A percentile compares a stretch with the other conserved stretches of the same genome.
These are phyloP conservation scores for Populus hybrid DNA, from an alignment of 441 rosid genomes.

Conservation along the genomic window DNA sequence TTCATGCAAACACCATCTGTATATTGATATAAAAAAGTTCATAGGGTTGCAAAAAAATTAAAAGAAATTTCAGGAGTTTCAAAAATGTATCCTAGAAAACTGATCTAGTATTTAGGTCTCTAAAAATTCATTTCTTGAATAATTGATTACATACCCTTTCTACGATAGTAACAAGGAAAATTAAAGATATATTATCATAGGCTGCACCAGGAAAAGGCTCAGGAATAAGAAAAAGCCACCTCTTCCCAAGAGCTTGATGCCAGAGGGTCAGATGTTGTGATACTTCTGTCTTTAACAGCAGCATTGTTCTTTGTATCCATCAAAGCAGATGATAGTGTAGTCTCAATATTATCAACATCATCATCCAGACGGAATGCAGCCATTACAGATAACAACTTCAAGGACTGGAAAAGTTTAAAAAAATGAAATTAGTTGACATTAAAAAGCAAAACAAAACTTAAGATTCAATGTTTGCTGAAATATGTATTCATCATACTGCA, in stretches of 20 bases:
- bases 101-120: not conserved
- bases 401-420: conserved; percentile 51
- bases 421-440: conserved; percentile 22
- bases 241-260: conserved; percentile 97
- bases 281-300: conserved; percentile 47
- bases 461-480: conserved; percentile 7
- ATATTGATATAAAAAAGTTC: not conserved
- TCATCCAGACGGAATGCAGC: conserved; percentile 79
- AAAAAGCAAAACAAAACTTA: not conserved
- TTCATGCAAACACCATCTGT: not conserved
- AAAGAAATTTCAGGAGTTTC: not conserved
- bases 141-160: not conserved
- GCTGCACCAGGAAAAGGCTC: not conserved
- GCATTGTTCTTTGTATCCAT: conserved; percentile 40
- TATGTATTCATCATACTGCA: conserved; percentile 52
- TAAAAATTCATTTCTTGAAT: not conserved
- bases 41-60: not conserved
- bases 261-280: conserved; percentile 62
- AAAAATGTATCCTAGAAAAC: not conserved
- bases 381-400: conserved; percentile 89
- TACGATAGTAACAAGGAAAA: not conserved
- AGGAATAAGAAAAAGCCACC: conserved; percentile 39
- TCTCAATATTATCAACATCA: conserved; percentile 69
- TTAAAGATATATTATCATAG: conserved; percentile 1
- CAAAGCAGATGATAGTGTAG: conserved; percentile 52